Base-by-base conservation (phyloP, 2,329 filamentous ascomycete genomes). In the Curvularia spicifera region DNA sequence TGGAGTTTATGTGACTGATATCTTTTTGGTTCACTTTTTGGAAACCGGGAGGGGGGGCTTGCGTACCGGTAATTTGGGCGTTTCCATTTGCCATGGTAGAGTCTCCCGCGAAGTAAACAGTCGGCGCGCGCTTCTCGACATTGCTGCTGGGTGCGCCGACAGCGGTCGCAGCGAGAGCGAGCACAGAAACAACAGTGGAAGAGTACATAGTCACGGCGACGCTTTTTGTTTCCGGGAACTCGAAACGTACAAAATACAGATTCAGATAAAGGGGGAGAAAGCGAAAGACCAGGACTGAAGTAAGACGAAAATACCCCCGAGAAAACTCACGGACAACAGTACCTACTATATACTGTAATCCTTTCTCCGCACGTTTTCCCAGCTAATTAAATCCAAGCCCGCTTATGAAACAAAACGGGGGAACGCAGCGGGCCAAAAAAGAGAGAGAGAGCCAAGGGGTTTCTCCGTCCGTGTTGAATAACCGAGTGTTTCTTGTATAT, bases 71-170 rank as follows among this genome's bases (percentile, higher is more conserved):
- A 15, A 76, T 74, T 6, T 78, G 80, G 29, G 79, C 79, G 4
- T 80, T 81, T 10, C 72, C 78, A 40, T 70, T 73, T 2, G 84
- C 84, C 84, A 87, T 88, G 0, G 86, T 88, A 15, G 84, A 86
- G 69, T 89, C 86, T 33, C 86, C 86, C 8, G 83, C 84, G 37
- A 87, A 76, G 64, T 85, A 85, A 20, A 86, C 76, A 0, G 81
- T 85, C 20, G 69, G 74, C 24, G 74, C 72, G 22, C 73, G 72
- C 50, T 73, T 74, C 29, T 55, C 40, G 10, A 70, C 45, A 40
- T 53, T 51, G 28, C 56, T 51, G 59, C 57, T 63, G 9, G 74
- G 72, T 5, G 71, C 71, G 58, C 55, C 59, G 18, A 68, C n/a
- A 6, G 63, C 69, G 6, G 64, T 53, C 12, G 66, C 62, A 39